Conservation (phyloP, 331 rosid species). For the Erythrophleum ivorense region DNA sequence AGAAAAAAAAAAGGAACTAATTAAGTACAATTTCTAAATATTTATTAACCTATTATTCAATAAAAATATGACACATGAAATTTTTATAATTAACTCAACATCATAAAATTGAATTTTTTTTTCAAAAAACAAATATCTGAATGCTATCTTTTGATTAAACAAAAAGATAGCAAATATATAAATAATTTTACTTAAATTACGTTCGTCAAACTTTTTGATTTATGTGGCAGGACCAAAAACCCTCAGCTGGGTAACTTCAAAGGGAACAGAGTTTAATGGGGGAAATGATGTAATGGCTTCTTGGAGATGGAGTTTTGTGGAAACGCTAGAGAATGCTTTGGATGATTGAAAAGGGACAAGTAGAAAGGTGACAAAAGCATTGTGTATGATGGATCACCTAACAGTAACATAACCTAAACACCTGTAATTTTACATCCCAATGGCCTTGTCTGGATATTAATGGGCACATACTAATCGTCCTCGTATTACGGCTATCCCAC, state of each 20-base stretch:
- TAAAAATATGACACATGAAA: too few relatives aligned
- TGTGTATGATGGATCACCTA: slow-evolving; percentile 49
- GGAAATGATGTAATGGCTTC: slow-evolving; percentile 55
- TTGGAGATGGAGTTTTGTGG: slow-evolving; percentile 70
- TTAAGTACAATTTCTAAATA: too few relatives aligned
- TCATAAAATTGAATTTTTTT: too few relatives aligned
- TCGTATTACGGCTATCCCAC: slow-evolving; percentile 30
- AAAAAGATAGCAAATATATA: too few relatives aligned
- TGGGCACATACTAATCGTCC: slow-evolving; percentile 50
- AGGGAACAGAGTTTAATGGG: slow-evolving; percentile 45
- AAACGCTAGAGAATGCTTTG: slow-evolving; percentile 41
- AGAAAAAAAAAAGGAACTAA: too few relatives aligned
- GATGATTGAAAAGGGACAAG: slow-evolving; percentile 51
- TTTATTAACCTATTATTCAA: too few relatives aligned
- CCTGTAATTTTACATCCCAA: slow-evolving; percentile 51
- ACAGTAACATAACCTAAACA: slow-evolving; percentile 43
- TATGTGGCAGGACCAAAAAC: not conserved
- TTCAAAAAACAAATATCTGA: too few relatives aligned
- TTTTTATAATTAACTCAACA: too few relatives aligned
- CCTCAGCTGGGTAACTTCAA: slow-evolving; percentile 12
- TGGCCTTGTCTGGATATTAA: slow-evolving; percentile 50
- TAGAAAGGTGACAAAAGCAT: slow-evolving; percentile 42
- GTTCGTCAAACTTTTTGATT: too few relatives aligned
- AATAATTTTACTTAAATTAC: too few relatives aligned
- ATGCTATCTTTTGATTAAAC: too few relatives aligned